phyloP scores from a whole-genome alignment of 1,284 basidiomycete genomes.

The Cutaneotrichosporon cutaneum region DNA sequence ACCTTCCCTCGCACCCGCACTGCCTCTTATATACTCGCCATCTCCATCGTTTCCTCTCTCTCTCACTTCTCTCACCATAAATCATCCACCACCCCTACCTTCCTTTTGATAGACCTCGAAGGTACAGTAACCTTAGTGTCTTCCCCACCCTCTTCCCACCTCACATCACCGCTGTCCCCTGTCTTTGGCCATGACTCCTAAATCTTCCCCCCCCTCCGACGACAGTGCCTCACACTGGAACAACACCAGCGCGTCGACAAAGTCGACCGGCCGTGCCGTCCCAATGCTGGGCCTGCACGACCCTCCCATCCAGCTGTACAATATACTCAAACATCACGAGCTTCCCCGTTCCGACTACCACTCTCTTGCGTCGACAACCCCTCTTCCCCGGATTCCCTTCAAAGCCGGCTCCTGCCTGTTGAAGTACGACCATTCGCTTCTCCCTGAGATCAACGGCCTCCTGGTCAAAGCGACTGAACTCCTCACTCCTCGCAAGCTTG shows the following conservation, averaged over 20 bases:
- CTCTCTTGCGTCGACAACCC: not conserved
- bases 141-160: not conserved
- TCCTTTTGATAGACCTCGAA: not conserved
- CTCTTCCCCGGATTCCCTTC: not conserved
- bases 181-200: not conserved
- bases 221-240: too few relatives aligned
- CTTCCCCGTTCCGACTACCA: not conserved
- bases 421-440: not conserved
- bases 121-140: not conserved
- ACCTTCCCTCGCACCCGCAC: not conserved
- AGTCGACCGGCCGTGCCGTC: too few relatives aligned
- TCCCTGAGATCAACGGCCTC: not conserved
- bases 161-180: not conserved
- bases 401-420: not conserved
- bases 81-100: not conserved
- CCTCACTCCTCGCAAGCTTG: not conserved
- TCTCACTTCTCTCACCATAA: not conserved
- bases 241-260: too few relatives aligned
- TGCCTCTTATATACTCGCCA: not conserved
- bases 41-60: not conserved
- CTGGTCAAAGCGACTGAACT: not conserved
- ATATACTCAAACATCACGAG: not conserved
- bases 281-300: too few relatives aligned
- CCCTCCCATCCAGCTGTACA: not conserved
- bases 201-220: too few relatives aligned